A percentile compares a stretch with the other conserved stretches of the same genome.
Evolutionary conservation across 192 early-diverging fungal genomes (phyloP).

Genomic region (Martensiomyces pterosporus): DNA sequence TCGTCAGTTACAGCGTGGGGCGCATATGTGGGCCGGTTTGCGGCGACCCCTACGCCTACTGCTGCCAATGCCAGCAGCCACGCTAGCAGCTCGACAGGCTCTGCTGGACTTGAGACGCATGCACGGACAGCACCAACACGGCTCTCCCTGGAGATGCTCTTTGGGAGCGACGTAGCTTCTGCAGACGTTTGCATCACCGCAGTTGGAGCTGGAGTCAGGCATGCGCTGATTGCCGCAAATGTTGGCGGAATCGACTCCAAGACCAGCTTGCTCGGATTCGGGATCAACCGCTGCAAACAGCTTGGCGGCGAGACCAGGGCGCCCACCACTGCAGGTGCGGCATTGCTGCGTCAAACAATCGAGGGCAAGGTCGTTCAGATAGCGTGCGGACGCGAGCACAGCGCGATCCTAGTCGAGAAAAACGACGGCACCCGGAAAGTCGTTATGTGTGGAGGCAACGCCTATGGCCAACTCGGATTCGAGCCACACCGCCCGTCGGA

Average conservation of each 20-base stretch:
- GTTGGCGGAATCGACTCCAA: conserved; percentile 6
- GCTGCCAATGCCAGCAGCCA: background rate
- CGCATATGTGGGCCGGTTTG: conserved; percentile 29
- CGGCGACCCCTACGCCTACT: background rate
- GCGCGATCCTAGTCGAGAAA: conserved; percentile 47
- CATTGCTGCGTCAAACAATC: conserved; percentile 16
- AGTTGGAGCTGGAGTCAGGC: conserved; percentile 36
- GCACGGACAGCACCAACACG: conserved; percentile 12
- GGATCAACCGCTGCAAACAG: conserved; percentile 53
- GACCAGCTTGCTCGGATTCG: conserved; percentile 44
- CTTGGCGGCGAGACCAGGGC: conserved; percentile 29
- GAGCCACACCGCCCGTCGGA: conserved; percentile 17
- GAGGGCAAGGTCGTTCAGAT: conserved; percentile 39
- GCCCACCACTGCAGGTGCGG: conserved; percentile 6
- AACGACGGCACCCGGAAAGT: conserved; percentile 12
- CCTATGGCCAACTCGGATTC: conserved; percentile 66
- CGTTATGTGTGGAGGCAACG: conserved; percentile 60
- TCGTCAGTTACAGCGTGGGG: conserved; percentile 36
- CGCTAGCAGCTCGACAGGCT: background rate
- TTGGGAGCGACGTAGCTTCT: background rate
- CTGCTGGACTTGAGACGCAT: conserved; percentile 7
- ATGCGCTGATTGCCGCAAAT: conserved; percentile 26
- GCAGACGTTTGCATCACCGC: conserved; percentile 12
- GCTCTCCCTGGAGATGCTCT: conserved; percentile 12
- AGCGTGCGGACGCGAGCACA: conserved; percentile 67